Conservation (phyloP, 2,329 filamentous ascomycete species). For the Aureobasidium sp. region DNA sequence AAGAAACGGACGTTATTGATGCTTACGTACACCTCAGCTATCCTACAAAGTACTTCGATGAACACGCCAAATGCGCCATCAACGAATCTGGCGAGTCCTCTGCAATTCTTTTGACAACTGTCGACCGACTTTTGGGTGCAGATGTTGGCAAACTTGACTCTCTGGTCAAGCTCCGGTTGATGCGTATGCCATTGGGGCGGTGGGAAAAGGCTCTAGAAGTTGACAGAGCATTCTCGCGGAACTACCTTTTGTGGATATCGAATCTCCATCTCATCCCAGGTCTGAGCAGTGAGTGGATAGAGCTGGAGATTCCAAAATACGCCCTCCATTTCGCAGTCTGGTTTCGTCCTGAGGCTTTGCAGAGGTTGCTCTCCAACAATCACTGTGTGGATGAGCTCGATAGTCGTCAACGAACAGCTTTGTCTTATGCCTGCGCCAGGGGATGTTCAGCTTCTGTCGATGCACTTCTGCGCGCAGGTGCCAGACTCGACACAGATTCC, state of each 20-base stretch:
- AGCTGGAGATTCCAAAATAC: neutral
- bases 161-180: neutral
- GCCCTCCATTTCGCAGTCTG: neutral
- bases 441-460: neutral
- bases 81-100: rapidly evolving
- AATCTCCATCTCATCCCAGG: neutral
- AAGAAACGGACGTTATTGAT: too few species aligned
- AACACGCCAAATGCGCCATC: neutral
- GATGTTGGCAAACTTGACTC: neutral
- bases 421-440: neutral
- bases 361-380: neutral
- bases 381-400: neutral
- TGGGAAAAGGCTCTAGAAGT: neutral
- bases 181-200: neutral
- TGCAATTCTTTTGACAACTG: neutral
- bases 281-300: neutral
- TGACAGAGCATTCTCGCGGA: neutral
- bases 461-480: neutral
- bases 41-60: neutral
- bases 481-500: neutral
- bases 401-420: neutral
- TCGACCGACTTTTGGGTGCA: neutral
- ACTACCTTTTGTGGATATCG: neutral
- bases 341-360: neutral
- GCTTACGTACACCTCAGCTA: neutral